Evolutionary conservation across 2,329 filamentous ascomycete genomes (phyloP).

Genomic region (Paecilomyces variotii): DNA sequence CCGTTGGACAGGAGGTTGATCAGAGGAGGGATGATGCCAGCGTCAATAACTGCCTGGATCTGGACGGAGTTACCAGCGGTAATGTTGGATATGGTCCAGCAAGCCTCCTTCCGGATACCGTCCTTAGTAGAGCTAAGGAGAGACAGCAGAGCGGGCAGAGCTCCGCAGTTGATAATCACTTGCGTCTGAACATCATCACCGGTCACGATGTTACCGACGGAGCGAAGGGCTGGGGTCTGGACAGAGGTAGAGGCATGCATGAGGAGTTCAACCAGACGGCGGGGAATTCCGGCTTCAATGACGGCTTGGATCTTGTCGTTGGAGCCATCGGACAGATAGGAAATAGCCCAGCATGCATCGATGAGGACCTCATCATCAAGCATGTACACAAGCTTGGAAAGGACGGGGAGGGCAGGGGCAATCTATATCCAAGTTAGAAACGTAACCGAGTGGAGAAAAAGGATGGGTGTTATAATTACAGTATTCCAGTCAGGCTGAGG

Average conservation of each 20-base stretch:
- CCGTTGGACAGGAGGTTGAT: conserved; percentile 95
- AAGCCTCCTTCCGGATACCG: conserved; percentile 97
- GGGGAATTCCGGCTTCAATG: conserved; percentile 95
- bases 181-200: conserved; percentile 98
- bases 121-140: conserved; percentile 96
- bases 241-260: conserved; percentile 98
- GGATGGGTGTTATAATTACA: conserved; percentile 48
- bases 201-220: conserved; percentile 97
- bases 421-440: conserved; percentile 53
- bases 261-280: conserved; percentile 88
- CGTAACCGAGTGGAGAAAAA: background rate
- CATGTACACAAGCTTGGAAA: conserved; percentile 96
- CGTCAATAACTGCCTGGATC: conserved; percentile 94
- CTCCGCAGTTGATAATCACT: conserved; percentile 97
- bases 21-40: conserved; percentile 90
- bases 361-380: conserved; percentile 97
- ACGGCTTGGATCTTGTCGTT: conserved; percentile 99
- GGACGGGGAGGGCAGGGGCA: conserved; percentile 83
- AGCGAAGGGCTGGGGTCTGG: conserved; percentile 92
- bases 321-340: conserved; percentile 92
- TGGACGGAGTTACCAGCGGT: conserved; percentile 96
- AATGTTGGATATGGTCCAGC: conserved; percentile 99
- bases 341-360: conserved; percentile 99
- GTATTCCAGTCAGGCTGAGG: conserved; percentile 97
- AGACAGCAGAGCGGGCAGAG: conserved; percentile 83